Evolutionary conservation across 1,139 yeast genomes (phyloP).

Genomic region (Geotrichum bryndzae): DNA sequence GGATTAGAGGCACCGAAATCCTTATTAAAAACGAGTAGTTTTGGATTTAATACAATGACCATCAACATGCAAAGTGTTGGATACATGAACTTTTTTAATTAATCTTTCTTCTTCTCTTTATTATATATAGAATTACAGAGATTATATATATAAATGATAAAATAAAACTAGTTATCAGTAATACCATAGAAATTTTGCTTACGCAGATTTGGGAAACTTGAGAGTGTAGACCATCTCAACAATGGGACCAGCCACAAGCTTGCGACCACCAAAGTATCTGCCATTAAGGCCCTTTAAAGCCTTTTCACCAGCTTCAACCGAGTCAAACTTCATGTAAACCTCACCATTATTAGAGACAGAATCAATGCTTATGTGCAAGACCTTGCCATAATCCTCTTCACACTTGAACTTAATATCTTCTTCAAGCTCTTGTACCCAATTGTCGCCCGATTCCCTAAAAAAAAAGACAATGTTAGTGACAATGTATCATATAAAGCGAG

Average conservation of each 20-base stretch:
- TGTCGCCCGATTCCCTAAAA: constrained; percentile 33
- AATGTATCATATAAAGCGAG: background rate
- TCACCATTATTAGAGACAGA: constrained; percentile 32
- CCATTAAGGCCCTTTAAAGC: constrained; percentile 37
- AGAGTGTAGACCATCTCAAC: constrained; percentile 34
- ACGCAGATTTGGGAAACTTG: constrained; percentile 18
- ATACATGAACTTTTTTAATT: background rate
- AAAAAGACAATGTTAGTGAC: constrained; percentile 2
- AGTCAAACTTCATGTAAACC: constrained; percentile 34
- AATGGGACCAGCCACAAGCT: constrained; percentile 31
- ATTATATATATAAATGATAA: background rate
- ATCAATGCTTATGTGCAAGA: constrained; percentile 34
- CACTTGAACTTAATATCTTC: constrained; percentile 38
- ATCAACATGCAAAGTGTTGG: background rate
- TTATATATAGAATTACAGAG: background rate
- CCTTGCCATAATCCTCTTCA: constrained; percentile 37
- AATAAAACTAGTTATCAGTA: background rate
- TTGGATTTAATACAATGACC: background rate
- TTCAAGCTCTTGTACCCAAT: constrained; percentile 36
- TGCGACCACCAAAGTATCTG: constrained; percentile 37
- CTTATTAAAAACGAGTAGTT: background rate
- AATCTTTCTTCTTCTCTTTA: background rate
- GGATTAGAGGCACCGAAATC: constrained; percentile 40
- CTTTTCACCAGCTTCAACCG: constrained; percentile 28
- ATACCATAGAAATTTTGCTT: background rate